Base-by-base conservation (phyloP, 1,284 basidiomycete species). In the Gymnopus androsaceus region DNA sequence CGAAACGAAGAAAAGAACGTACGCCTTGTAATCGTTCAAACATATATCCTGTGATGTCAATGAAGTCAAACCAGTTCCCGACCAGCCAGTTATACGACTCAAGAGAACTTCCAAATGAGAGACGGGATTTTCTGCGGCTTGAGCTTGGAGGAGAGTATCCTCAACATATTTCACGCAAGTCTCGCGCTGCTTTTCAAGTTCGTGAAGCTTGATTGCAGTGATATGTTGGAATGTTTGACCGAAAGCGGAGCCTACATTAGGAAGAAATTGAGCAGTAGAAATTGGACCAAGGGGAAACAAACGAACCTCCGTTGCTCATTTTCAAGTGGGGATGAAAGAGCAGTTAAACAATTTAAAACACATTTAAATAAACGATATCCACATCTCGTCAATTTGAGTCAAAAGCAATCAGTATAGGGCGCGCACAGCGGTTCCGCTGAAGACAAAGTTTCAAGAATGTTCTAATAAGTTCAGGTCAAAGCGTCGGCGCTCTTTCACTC, bases 161-260 rank as follows among this genome's bases (percentile, higher is more conserved):
- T 47, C 1, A 12, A 34, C 42, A 33, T 47, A 47, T 34, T 33
- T n/a, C 8, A 33, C 19, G n/a, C 45, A 47, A 19, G 30, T 31
- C 33, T 47, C 45, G 7, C 45, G 45, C 17, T 47, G 28, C 21
- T 23, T 31, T 17, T 47, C 45, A 11, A 47, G 30, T 17, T 47
- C 45, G 9, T 47, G 45, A 21, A 47, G 45, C 45, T 47, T 47
- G 30, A 33, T 33, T 21, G 27, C 45, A 9, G 45, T 47, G 15
- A 47, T 47, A 19, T 47, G 23, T 19, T 47, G 45, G 9, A 47
- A 47, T n/a, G 45, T 47, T 23, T 47, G 45, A n/a, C 30, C 19
- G 14, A 47, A 47, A 7, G 45, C 45, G 14, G 45, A 47, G 30
- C 28, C 45, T 47, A 23, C 30, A 21, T 11, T n/a, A 21, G 23